These are phyloP conservation scores for Pleurotus eryngii DNA, from an alignment of 768 basidiomycete genomes.

Conservation along the genomic window DNA sequence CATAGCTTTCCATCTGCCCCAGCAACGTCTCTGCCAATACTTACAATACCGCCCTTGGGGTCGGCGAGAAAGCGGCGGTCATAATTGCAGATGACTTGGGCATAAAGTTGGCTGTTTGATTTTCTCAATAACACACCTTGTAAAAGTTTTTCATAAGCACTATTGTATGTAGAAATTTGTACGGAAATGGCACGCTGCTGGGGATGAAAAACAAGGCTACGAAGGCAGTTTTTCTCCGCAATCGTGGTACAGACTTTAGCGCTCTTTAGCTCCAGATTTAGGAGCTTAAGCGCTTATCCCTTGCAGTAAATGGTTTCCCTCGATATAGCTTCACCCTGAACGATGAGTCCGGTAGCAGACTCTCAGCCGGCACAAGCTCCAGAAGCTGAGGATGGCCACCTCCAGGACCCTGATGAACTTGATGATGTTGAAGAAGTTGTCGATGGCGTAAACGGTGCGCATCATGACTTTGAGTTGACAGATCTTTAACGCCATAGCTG, in stretches of 20 bases:
- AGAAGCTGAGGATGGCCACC: not conserved
- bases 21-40: conserved; percentile 40
- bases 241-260: too few relatives aligned
- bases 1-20: conserved; percentile 34
- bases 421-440: conserved; percentile 14
- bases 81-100: conserved; percentile 57
- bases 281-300: too few relatives aligned
- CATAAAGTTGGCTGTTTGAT: conserved; percentile 12
- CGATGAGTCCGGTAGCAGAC: conserved; percentile 11
- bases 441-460: conserved; percentile 7
- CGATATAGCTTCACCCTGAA: not conserved
- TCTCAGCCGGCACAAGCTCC: not conserved
- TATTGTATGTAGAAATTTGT: too few relatives aligned
- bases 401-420: conserved; percentile 10
- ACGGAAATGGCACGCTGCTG: too few relatives aligned
- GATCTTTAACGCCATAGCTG: not conserved
- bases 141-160: too few relatives aligned
- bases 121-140: too few relatives aligned
- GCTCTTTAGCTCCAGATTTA: too few relatives aligned
- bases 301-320: too few relatives aligned
- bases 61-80: conserved; percentile 62
- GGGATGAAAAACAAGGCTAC: too few relatives aligned
- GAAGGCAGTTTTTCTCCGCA: too few relatives aligned
- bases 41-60: conserved; percentile 37
- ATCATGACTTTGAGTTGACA: not conserved